These are phyloP conservation scores for Centaurea solstitialis DNA, from an alignment of 129 eudicot genomes.

Conservation along the genomic window DNA sequence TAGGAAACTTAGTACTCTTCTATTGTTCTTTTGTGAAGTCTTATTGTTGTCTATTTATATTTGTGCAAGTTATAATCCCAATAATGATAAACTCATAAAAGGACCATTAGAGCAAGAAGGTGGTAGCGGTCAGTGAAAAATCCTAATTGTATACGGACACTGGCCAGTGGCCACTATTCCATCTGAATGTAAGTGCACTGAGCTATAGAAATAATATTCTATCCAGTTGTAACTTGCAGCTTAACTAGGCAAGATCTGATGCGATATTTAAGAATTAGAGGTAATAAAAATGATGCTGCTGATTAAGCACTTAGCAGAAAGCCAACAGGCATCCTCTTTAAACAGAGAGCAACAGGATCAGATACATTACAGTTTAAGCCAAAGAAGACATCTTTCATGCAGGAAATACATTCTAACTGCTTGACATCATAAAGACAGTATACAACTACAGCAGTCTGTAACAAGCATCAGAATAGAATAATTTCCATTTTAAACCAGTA, in stretches of 20 bases:
- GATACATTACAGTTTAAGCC: not conserved
- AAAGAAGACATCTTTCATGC: not conserved
- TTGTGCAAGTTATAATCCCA: not conserved
- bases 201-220: not conserved
- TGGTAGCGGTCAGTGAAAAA: not conserved
- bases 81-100: not conserved
- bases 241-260: not conserved
- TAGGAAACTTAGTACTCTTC: not conserved
- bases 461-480: not conserved
- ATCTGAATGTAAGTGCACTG: not conserved
- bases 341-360: not conserved
- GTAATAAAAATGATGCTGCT: not conserved
- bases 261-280: not conserved
- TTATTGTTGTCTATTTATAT: not conserved
- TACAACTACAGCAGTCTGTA: not conserved
- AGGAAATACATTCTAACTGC: not conserved
- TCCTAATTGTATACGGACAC: not conserved
- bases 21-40: not conserved
- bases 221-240: not conserved
- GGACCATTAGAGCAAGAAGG: not conserved
- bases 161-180: conserved; percentile 1
- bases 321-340: not conserved
- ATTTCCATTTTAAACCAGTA: not conserved
- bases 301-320: not conserved
- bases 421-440: not conserved